A percentile compares a stretch with the other conserved stretches of the same genome.
These are phyloP conservation scores for Umbellularia californica DNA, from an alignment of 164 flowering plant genomes.

Conservation along the genomic window DNA sequence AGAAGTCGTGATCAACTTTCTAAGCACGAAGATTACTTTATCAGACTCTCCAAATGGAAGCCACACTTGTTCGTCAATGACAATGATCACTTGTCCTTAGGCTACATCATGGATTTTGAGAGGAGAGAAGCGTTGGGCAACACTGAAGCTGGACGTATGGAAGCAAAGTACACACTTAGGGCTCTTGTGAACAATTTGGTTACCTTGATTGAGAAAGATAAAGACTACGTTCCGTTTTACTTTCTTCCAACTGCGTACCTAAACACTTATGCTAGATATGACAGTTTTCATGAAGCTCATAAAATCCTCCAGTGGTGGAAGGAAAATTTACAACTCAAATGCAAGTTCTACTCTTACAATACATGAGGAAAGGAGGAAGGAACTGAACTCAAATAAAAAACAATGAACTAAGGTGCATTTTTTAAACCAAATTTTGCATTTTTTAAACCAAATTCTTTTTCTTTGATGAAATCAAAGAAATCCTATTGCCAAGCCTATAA, in stretches of 20 bases:
- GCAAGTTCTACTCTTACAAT: constrained; percentile 26
- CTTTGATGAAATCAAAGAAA: too few relatives aligned
- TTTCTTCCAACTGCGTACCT: constrained; percentile 65
- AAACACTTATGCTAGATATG: constrained; percentile 31
- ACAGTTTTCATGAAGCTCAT: constrained; percentile 30
- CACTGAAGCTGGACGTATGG: constrained; percentile 55
- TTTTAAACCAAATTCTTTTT: too few relatives aligned
- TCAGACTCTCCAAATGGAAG: constrained; percentile 43
- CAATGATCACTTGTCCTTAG: constrained; percentile 55
- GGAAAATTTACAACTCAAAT: constrained; percentile 35
- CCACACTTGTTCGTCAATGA: constrained; percentile 62
- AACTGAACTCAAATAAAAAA: too few relatives aligned
- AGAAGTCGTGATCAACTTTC: constrained; percentile 21
- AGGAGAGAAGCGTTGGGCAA: constrained; percentile 65
- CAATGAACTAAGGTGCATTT: too few relatives aligned
- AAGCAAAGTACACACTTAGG: constrained; percentile 54
- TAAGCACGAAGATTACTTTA: constrained; percentile 38
- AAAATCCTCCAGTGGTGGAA: constrained; percentile 78
- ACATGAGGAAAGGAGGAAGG: too few relatives aligned
- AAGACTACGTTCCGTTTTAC: constrained; percentile 48
- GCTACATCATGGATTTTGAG: constrained; percentile 67
- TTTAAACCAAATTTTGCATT: too few relatives aligned
- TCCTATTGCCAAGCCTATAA: too few relatives aligned
- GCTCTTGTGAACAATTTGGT: constrained; percentile 16
- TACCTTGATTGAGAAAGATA: constrained; percentile 46